Evolutionary conservation across 2,329 filamentous ascomycete genomes (phyloP).

Genomic region (Paraphoma chrysanthemicola): DNA sequence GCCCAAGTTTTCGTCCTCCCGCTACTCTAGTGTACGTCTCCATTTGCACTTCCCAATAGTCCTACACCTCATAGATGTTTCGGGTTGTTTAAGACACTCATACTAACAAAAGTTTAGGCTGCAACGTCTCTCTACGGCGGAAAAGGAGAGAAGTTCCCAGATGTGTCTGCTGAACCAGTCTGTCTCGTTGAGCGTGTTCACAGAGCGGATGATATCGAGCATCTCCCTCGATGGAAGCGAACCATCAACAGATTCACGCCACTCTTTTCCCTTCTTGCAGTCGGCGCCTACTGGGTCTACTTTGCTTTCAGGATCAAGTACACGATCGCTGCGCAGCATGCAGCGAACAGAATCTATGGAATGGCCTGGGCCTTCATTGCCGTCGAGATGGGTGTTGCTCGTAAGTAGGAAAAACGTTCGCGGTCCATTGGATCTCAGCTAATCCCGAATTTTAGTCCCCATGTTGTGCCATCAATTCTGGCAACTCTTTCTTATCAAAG

Average conservation of each 20-base stretch:
- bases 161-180: slow-evolving; percentile 4
- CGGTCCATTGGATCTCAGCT: not conserved
- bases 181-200: slow-evolving; percentile 10
- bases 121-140: not conserved
- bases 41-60: not conserved
- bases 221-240: slow-evolving; percentile 9
- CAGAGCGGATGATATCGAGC: slow-evolving; percentile 9
- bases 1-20: not conserved
- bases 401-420: not conserved
- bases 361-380: slow-evolving; percentile 13
- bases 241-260: slow-evolving; percentile 8
- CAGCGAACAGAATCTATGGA: slow-evolving; percentile 1
- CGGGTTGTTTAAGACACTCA: no score
- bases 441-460: not conserved
- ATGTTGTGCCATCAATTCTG: slow-evolving; percentile 12
- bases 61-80: no score
- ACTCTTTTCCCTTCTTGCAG: slow-evolving; percentile 7
- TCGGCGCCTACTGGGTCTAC: slow-evolving; percentile 10
- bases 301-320: slow-evolving; percentile 12
- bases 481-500: slow-evolving; percentile 10
- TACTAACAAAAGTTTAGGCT: not conserved
- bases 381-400: slow-evolving; percentile 10
- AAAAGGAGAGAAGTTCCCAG: slow-evolving; percentile 1
- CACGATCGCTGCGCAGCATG: slow-evolving; percentile 8
- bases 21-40: slow-evolving; percentile 2